Percentiles rank a stretch among this genome's conserved stretches.
Conservation (phyloP, 768 basidiomycete species). For the Sistotremastrum suecicum region DNA sequence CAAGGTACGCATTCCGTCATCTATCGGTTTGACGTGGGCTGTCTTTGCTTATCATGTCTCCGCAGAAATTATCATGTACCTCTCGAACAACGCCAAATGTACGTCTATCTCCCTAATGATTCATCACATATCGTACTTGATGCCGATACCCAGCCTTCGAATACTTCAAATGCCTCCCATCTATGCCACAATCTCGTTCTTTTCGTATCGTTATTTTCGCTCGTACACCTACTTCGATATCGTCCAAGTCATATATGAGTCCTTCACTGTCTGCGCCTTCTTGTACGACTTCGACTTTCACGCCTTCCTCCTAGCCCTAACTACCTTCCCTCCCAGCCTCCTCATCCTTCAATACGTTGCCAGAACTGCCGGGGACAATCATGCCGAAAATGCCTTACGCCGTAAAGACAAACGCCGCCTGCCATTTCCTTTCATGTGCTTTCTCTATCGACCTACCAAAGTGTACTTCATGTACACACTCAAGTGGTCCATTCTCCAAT, state of each 20-base stretch:
- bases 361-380: conserved; percentile 45
- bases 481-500: conserved; percentile 43
- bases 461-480: conserved; percentile 83
- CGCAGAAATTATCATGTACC: conserved; percentile 57
- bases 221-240: conserved; percentile 54
- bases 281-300: conserved; percentile 32
- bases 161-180: conserved; percentile 76
- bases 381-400: conserved; percentile 50
- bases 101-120: conserved; percentile 12
- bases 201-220: conserved; percentile 75
- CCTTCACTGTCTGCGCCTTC: conserved; percentile 76
- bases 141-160: conserved; percentile 35
- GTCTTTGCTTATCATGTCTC: not conserved
- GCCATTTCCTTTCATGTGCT: conserved; percentile 46
- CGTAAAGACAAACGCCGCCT: conserved; percentile 68
- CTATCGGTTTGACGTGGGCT: not conserved
- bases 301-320: not conserved
- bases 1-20: too few relatives aligned
- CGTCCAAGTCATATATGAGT: conserved; percentile 36
- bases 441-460: conserved; percentile 18
- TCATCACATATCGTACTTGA: not conserved
- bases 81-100: conserved; percentile 73
- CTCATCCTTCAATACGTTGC: conserved; percentile 81
- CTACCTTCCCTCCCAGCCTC: conserved; percentile 26
- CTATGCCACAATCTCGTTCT: conserved; percentile 72